Conservation (phyloP, 257 asterid species). For the Vinca minor region DNA sequence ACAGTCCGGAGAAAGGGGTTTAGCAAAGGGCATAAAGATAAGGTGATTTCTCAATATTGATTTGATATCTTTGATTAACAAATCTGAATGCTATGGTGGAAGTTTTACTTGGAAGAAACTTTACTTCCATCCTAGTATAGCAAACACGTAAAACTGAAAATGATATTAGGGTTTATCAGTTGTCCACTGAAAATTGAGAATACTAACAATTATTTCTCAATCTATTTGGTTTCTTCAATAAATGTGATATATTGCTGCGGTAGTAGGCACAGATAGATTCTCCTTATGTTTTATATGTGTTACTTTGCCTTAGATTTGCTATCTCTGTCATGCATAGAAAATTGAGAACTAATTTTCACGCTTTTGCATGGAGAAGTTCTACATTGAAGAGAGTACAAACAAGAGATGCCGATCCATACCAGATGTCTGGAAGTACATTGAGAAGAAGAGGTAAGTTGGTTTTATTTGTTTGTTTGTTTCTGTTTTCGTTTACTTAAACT, state of each 20-base stretch:
- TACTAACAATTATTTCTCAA: background rate
- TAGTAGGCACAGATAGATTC: background rate
- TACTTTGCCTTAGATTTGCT: background rate
- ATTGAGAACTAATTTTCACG: background rate
- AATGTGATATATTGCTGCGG: background rate
- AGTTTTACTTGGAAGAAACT: background rate
- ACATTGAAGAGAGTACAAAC: background rate
- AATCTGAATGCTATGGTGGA: no score
- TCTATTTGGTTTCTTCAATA: background rate
- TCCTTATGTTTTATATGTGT: background rate
- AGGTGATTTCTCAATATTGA: background rate
- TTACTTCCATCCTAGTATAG: background rate
- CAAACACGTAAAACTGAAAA: background rate
- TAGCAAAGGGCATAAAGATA: background rate
- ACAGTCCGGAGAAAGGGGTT: background rate
- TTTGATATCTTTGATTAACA: background rate
- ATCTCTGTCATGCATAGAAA: background rate
- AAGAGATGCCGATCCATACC: conserved; percentile 1
- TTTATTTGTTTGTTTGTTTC: background rate
- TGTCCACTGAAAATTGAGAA: background rate
- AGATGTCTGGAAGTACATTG: background rate
- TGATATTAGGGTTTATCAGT: background rate
- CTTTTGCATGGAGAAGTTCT: background rate
- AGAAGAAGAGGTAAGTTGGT: background rate
- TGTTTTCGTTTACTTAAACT: background rate